Percentiles rank a stretch among this genome's conserved stretches.
phyloP scores from a whole-genome alignment of 163 green algal species.

The Volvox carteri region DNA sequence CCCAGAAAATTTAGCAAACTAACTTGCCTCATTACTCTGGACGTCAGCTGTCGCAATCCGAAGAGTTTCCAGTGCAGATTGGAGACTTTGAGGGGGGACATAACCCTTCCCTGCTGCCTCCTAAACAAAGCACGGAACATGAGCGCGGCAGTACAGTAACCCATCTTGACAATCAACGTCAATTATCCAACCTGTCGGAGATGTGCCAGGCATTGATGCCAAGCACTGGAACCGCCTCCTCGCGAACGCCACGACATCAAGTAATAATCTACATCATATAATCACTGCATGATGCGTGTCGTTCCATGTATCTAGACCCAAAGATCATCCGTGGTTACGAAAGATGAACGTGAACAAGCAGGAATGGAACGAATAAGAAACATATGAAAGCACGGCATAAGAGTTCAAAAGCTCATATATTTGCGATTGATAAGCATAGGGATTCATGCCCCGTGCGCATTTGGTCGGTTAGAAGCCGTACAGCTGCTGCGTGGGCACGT shows the following conservation, averaged over 20 bases:
- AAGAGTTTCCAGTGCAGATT: conserved; percentile 18
- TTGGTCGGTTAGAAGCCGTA: no score
- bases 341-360: no score
- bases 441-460: no score
- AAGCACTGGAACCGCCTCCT: not conserved
- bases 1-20: not conserved
- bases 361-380: no score
- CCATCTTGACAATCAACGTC: not conserved
- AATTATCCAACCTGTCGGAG: conserved; percentile 33
- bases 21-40: conserved; percentile 23
- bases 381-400: no score
- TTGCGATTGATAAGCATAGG: no score
- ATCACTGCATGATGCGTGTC: not conserved
- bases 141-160: not conserved
- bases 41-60: not conserved
- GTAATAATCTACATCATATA: not conserved
- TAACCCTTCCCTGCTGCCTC: not conserved
- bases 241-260: conserved; percentile 34
- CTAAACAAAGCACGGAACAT: not conserved
- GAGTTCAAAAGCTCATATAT: no score
- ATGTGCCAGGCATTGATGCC: conserved; percentile 17
- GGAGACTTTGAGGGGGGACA: not conserved
- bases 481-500: no score
- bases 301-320: no score
- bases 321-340: no score